Evolutionary conservation across 78 protist species (phyloP).

Genomic region (slime mould (Dictyostelium discoideum)): DNA sequence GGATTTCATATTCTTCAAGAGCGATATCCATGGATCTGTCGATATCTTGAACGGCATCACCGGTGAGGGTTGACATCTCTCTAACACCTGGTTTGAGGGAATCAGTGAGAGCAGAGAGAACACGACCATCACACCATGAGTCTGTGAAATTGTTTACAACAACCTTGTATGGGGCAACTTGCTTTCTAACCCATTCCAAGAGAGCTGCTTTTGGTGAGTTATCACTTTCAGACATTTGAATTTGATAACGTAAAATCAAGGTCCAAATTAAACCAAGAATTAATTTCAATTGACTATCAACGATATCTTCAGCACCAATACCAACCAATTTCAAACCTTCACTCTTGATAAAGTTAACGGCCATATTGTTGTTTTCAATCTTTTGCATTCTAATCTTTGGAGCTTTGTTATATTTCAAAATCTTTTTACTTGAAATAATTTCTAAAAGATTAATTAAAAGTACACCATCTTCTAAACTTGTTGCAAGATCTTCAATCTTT

Average conservation of each 20-base stretch:
- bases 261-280: constrained; percentile 92
- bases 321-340: constrained; percentile 87
- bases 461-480: constrained; percentile 88
- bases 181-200: constrained; percentile 85
- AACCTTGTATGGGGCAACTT: constrained; percentile 74
- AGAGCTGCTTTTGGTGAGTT: constrained; percentile 83
- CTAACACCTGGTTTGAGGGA: constrained; percentile 76
- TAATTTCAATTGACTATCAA: constrained; percentile 83
- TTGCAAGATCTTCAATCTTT: constrained; percentile 82
- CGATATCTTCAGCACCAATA: constrained; percentile 89
- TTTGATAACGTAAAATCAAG: constrained; percentile 88
- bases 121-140: constrained; percentile 83
- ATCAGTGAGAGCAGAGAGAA: constrained; percentile 80
- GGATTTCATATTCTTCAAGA: constrained; percentile 67
- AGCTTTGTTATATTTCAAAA: constrained; percentile 63
- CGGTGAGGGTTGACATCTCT: constrained; percentile 33
- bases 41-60: constrained; percentile 56
- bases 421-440: constrained; percentile 86
- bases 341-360: constrained; percentile 64
- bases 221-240: constrained; percentile 79
- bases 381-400: constrained; percentile 81
- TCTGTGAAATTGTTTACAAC: constrained; percentile 78
- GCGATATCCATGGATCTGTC: constrained; percentile 78
- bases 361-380: constrained; percentile 84
- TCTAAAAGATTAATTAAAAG: constrained; percentile 87